These are phyloP conservation scores for Ambrosia hybrid DNA, from an alignment of 140 eudicot genomes.

Conservation along the genomic window DNA sequence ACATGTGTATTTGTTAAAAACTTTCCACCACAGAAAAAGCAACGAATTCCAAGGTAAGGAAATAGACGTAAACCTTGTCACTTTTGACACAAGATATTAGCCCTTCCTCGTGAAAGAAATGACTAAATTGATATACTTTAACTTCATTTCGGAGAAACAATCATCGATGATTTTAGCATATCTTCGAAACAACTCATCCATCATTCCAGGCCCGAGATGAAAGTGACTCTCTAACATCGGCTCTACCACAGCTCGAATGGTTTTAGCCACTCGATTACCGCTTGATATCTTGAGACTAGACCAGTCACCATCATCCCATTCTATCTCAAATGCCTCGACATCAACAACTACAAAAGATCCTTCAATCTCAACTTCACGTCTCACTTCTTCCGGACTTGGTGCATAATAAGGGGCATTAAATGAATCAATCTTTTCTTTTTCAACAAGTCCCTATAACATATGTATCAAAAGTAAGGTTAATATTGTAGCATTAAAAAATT, in stretches of 20 bases:
- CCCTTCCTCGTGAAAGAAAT: slow-evolving; percentile 41
- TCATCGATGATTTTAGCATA: slow-evolving; percentile 45
- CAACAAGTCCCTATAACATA: slow-evolving; percentile 48
- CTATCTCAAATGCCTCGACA: slow-evolving; percentile 43
- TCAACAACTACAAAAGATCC: slow-evolving; percentile 46
- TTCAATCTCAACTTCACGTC: slow-evolving; percentile 37
- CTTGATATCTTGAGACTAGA: slow-evolving; percentile 20
- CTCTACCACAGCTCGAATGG: slow-evolving; percentile 62
- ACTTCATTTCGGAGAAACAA: slow-evolving; percentile 14
- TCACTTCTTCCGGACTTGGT: slow-evolving; percentile 56
- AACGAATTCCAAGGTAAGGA: background rate
- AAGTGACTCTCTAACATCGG: slow-evolving; percentile 49
- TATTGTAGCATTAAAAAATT: too few relatives aligned
- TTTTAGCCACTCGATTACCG: slow-evolving; percentile 44
- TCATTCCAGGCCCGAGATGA: slow-evolving; percentile 31
- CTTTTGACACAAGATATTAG: background rate
- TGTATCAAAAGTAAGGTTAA: background rate
- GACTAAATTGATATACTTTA: slow-evolving; percentile 32
- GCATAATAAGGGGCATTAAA: slow-evolving; percentile 65
- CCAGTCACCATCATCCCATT: slow-evolving; percentile 41
- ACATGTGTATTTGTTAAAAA: too few relatives aligned
- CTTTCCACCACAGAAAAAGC: too few relatives aligned
- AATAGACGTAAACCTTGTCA: too few relatives aligned
- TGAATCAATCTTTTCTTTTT: slow-evolving; percentile 56
- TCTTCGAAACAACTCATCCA: slow-evolving; percentile 54